A percentile compares a stretch with the other conserved stretches of the same genome.
Conservation (phyloP, 2,329 filamentous ascomycete genomes). For the Aspergillaceae sp. region DNA sequence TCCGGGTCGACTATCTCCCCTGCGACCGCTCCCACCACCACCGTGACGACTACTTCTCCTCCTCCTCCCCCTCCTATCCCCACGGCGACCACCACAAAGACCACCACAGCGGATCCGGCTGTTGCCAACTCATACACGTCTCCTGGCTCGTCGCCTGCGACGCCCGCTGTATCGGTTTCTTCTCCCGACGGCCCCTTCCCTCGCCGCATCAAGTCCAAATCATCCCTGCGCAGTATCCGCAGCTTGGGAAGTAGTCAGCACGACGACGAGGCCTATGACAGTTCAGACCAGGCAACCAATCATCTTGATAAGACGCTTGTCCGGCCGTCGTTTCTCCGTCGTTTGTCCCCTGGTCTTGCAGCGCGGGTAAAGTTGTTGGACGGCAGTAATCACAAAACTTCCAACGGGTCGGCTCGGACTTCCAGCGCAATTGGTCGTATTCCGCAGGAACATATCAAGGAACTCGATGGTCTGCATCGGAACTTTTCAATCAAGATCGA, state of each 20-base stretch:
- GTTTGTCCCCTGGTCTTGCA: conserved; percentile 34
- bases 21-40: conserved; percentile 19
- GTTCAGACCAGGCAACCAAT: conserved; percentile 9
- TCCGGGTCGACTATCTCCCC: conserved; percentile 21
- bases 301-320: conserved; percentile 19
- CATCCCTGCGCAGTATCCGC: conserved; percentile 27
- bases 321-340: conserved; percentile 32
- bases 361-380: conserved; percentile 36
- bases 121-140: conserved; percentile 15
- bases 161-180: conserved; percentile 21
- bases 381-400: conserved; percentile 24
- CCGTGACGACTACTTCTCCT: conserved; percentile 5
- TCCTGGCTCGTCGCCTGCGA: conserved; percentile 18
- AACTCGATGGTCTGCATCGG: conserved; percentile 32
- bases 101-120: conserved; percentile 4
- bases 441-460: conserved; percentile 33
- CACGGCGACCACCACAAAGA: conserved; percentile 19
- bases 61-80: conserved; percentile 11
- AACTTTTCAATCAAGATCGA: conserved; percentile 32
- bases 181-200: conserved; percentile 19
- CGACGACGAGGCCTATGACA: conserved; percentile 20
- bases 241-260: conserved; percentile 26
- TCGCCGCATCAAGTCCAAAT: conserved; percentile 29
- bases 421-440: conserved; percentile 30
- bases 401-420: conserved; percentile 13